These are phyloP conservation scores for Leccinum pallidistipes DNA, from an alignment of 1,284 basidiomycete genomes.

Conservation along the genomic window DNA sequence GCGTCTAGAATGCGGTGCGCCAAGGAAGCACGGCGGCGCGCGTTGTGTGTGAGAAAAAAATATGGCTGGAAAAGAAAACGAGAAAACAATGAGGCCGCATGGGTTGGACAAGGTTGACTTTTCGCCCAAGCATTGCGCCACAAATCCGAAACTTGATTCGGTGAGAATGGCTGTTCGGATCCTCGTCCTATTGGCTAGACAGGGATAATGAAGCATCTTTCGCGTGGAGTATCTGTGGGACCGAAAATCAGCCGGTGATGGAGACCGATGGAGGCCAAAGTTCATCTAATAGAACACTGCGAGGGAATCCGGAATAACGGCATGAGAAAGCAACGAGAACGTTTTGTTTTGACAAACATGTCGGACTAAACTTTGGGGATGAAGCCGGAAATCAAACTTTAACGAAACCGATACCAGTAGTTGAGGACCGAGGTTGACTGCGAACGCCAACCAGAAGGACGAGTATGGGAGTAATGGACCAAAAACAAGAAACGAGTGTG, in stretches of 20 bases:
- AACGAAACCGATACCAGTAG: not conserved
- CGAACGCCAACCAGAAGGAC: not conserved
- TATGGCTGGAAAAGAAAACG: not conserved
- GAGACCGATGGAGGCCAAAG: not conserved
- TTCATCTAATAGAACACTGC: not conserved
- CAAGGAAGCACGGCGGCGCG: constrained; percentile 5
- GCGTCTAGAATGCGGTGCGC: constrained; percentile 6
- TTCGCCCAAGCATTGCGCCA: constrained; percentile 12
- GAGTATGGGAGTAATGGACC: constrained; percentile 2
- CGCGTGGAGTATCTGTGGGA: constrained; percentile 3
- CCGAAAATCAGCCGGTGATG: not conserved
- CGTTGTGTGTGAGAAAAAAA: constrained; percentile 1
- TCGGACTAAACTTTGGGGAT: not conserved
- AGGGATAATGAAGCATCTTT: not conserved
- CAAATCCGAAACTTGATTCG: constrained; percentile 17
- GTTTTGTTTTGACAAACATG: not conserved
- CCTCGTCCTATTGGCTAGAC: not conserved
- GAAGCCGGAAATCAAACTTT: not conserved
- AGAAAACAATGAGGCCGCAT: not conserved
- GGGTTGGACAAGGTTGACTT: constrained; percentile 5
- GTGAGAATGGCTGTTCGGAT: not conserved
- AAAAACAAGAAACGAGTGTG: constrained; percentile 5
- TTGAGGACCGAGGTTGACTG: not conserved
- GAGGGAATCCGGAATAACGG: not conserved
- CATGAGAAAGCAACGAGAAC: not conserved